phyloP scores from a whole-genome alignment of 495 filamentous ascomycete genomes.

The Aspergillus coremiiformis region DNA sequence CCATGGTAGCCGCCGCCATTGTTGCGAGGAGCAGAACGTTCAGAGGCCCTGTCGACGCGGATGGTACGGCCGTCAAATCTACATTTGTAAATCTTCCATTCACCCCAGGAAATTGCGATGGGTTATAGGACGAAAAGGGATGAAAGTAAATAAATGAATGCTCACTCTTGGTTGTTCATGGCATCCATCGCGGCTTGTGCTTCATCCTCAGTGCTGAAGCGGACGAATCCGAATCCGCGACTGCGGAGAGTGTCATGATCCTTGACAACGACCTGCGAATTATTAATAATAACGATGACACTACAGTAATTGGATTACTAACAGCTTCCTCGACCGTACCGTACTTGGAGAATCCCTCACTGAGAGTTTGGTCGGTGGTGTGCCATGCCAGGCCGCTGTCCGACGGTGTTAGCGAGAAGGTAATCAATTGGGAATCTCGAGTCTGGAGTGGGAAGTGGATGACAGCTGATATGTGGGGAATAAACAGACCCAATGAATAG shows the following conservation, averaged over 20 bases:
- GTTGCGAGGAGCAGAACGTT: conserved; percentile 48
- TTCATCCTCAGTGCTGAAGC: conserved; percentile 73
- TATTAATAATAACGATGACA: conserved; percentile 8
- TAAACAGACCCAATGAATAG: conserved; percentile 71
- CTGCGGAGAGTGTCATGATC: conserved; percentile 93
- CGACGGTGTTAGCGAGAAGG: conserved; percentile 5
- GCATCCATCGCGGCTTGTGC: conserved; percentile 69
- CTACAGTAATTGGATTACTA: conserved; percentile 29
- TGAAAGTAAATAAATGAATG: conserved; percentile 2
- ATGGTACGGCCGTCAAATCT: conserved; percentile 96
- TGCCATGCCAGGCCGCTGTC: conserved; percentile 95
- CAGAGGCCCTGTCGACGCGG: conserved; percentile 92
- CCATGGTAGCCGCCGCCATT: conserved; percentile 41
- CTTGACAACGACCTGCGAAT: conserved; percentile 82
- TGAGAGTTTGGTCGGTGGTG: conserved; percentile 78
- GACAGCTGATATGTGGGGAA: conserved; percentile 7
- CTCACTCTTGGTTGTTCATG: conserved; percentile 96
- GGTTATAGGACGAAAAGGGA: neutral
- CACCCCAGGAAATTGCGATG: neutral
- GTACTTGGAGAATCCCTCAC: conserved; percentile 82
- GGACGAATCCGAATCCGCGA: conserved; percentile 95
- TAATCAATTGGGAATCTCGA: neutral
- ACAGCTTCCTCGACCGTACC: conserved; percentile 90
- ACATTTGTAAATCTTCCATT: conserved; percentile 8
- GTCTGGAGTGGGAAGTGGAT: neutral